Conservation (phyloP, 305 asterid genomes). For the Ruellia speciosa region DNA sequence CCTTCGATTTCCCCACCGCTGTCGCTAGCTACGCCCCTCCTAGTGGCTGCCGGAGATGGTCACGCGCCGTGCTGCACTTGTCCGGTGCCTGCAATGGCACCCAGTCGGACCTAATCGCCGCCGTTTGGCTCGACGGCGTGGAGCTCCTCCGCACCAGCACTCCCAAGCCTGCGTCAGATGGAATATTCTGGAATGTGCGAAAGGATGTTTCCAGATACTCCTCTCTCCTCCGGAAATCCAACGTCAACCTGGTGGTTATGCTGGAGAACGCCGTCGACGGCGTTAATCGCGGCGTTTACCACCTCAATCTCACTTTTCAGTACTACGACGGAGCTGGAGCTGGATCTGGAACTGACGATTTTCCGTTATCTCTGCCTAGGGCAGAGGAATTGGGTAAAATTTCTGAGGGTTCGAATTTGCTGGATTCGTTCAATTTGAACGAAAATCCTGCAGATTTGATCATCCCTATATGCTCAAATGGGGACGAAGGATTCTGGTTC, state of each 20-base stretch:
- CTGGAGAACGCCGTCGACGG: conserved; percentile 70
- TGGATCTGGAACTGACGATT: not conserved
- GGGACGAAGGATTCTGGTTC: conserved; percentile 69
- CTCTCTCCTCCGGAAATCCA: conserved; percentile 39
- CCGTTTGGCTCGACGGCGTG: conserved; percentile 64
- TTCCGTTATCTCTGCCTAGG: conserved; percentile 12
- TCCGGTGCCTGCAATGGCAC: conserved; percentile 51
- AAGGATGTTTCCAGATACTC: conserved; percentile 66
- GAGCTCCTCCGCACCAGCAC: conserved; percentile 86
- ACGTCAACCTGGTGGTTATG: conserved; percentile 56
- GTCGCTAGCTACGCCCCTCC: conserved; percentile 51
- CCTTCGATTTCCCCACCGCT: conserved; percentile 60
- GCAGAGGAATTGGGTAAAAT: not conserved
- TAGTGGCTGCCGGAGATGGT: conserved; percentile 44
- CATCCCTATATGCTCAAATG: conserved; percentile 49
- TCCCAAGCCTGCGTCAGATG: conserved; percentile 50
- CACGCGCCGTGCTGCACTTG: conserved; percentile 50
- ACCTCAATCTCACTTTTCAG: conserved; percentile 46
- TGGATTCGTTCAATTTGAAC: conserved; percentile 27
- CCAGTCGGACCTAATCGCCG: conserved; percentile 70
- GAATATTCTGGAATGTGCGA: conserved; percentile 59
- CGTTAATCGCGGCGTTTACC: conserved; percentile 48
- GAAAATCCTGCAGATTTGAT: conserved; percentile 65
- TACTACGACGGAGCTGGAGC: conserved; percentile 31
- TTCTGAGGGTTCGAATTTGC: not conserved